Evolutionary conservation across 148 eudicot species (phyloP), one percentile per base, ranked within the genome.

Genomic region (Arctostaphylos glauca): DNA sequence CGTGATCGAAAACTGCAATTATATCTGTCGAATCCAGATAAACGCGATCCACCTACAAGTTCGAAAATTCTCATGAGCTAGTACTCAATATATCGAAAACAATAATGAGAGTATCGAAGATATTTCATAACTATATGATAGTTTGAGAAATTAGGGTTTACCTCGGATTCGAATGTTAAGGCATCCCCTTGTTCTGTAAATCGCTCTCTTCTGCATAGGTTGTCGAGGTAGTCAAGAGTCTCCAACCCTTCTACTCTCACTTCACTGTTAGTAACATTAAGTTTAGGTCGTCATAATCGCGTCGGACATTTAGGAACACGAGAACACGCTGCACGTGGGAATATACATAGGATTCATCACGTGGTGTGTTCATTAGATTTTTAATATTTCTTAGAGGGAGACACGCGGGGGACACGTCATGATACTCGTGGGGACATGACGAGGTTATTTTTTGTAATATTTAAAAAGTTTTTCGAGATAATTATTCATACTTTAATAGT

Each of bases 181-280:
- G 99, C 97, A 84, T 96, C 94, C 80, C 99, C 97, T 93, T 96
- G 99, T 86, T 96, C 99, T 55, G 98, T 96, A 73, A 93, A 96
- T 6, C 99, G 94, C 72, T 96, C 87, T 83, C 81, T 89, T 3
- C 92, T 87, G 75, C 54, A 78, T 75, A 93, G 83, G 84, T 88
- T 89, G 89, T 96, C 98, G 0, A 94, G 93, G 81, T 94, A 96
- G 88, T 96, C 98, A 41, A 93, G 83, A 41, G 95, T 96, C 86
- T 96, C 99, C 87, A 96, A 68, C 23, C 99, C 99, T 85, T 96
- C 99, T 9, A 96, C 94, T 55, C 99, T 92, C 78, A 96, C 99
- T 89, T 96, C 99, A 90, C 99, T 96, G 93, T 79, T 72, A 79
- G 67, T 25, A n/a, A 44, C 38, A 56, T 7, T 19, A 19, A 55